Base-by-base conservation (phyloP, 208 protist genomes). In the Trypanosoma brucei region DNA sequence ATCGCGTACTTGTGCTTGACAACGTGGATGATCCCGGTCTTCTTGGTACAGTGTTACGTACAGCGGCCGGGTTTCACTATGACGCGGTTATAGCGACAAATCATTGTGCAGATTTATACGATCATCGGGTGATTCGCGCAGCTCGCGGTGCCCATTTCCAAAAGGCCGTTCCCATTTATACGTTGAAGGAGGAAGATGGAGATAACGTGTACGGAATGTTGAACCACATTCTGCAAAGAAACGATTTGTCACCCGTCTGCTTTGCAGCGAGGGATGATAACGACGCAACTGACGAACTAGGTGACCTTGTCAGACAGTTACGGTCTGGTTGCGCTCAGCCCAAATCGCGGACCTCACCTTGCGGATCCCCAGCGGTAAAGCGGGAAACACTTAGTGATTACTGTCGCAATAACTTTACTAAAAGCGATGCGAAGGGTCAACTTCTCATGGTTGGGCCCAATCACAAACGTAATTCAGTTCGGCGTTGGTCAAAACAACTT, bases 71-170 rank as follows among this genome's bases (percentile, higher is more conserved):
- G 1, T 93, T 93, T 67, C 83, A 91, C 45, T 96, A 96, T 68
- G 91, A 96, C 54, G 85, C 78, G 0, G 80, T 96, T 63, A 84
- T 96, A 62, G 58, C 80, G 13, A 90, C 80, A 0, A 94, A 94
- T 55, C 84, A 96, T 79, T 96, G 87, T 58, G 84, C 82, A 1
- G 91, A 96, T 68, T 58, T 93, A 54, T 96, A 94, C 69, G 91
- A 96, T 62, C 78, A 93, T 68, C 85, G 91, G 33, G 86, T 93
- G 38, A 58, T 96, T 22, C 84, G 87, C 11, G 87, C 91, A 11
- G 87, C 87, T 8, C 78, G 91, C 35, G 91, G 87, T 1, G 91
- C 80, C 0, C 91, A 96, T 74, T 96, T 96, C 76, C 87, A 94
- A 51, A 68, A 66, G 0, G 65, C 73, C 22, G 86, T 93, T 3